Percentiles rank a stretch among this genome's conserved stretches.
Evolutionary conservation across 371 early-diverging fungal species (phyloP).

Genomic region (Mortierella sp.): DNA sequence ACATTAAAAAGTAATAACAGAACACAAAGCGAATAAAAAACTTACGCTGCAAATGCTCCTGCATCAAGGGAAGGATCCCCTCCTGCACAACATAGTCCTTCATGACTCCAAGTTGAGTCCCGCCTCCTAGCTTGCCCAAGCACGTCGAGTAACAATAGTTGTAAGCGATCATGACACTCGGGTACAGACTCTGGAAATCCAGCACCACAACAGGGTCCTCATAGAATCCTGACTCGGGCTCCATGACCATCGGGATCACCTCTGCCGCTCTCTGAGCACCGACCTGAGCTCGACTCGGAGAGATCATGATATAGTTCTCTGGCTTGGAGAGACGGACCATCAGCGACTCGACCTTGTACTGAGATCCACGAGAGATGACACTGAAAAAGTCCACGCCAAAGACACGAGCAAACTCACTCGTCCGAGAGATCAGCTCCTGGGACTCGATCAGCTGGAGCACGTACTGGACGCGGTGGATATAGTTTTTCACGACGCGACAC

Average conservation of each 20-base stretch:
- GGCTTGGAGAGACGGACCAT: conserved; percentile 89
- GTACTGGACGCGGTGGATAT: conserved; percentile 76
- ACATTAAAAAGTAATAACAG: neutral
- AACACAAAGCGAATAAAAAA: neutral
- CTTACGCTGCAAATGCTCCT: conserved; percentile 78
- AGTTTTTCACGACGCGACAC: conserved; percentile 75
- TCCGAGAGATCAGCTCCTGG: conserved; percentile 76
- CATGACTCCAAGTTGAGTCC: conserved; percentile 62
- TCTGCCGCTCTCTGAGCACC: conserved; percentile 79
- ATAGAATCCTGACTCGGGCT: conserved; percentile 87
- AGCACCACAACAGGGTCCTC: conserved; percentile 86
- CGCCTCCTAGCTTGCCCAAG: conserved; percentile 73
- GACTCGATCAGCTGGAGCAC: conserved; percentile 79
- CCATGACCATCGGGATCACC: conserved; percentile 89
- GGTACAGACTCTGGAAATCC: conserved; percentile 94
- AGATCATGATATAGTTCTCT: conserved; percentile 75
- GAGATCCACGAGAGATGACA: conserved; percentile 90
- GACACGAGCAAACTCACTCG: conserved; percentile 88
- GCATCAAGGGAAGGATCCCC: conserved; percentile 64
- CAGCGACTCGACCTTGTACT: conserved; percentile 90
- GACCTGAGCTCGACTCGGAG: conserved; percentile 79
- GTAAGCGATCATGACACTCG: conserved; percentile 94
- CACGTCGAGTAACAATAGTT: conserved; percentile 94
- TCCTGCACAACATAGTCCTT: conserved; percentile 56
- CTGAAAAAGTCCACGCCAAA: conserved; percentile 91